phyloP scores from a whole-genome alignment of 345 rosid genomes.

The Populus davidiana region DNA sequence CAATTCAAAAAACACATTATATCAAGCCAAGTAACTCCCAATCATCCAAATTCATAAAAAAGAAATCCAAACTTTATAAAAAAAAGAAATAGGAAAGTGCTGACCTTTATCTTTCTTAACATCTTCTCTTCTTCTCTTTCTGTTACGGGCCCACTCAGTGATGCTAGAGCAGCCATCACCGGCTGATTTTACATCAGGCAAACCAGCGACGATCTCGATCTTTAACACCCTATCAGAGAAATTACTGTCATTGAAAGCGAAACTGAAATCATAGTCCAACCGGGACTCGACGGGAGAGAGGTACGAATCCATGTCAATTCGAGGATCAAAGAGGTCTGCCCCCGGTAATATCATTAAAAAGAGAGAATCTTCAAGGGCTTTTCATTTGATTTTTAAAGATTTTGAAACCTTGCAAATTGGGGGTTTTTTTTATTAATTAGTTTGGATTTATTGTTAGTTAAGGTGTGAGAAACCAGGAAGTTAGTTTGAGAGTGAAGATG shows the following conservation, averaged over 20 bases:
- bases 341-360: background rate
- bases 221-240: constrained; percentile 78
- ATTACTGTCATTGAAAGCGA: constrained; percentile 73
- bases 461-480: background rate
- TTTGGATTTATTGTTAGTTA: background rate
- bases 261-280: constrained; percentile 53
- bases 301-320: constrained; percentile 44
- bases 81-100: background rate
- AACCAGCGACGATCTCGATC: constrained; percentile 58
- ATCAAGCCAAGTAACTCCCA: background rate
- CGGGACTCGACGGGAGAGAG: constrained; percentile 27
- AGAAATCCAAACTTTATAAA: background rate
- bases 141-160: constrained; percentile 65
- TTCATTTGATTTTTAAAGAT: background rate
- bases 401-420: background rate
- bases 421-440: background rate
- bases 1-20: background rate
- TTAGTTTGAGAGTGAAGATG: background rate
- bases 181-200: constrained; percentile 39
- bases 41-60: background rate
- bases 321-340: constrained; percentile 44
- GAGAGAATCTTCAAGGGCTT: background rate
- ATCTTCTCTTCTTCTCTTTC: constrained; percentile 70
- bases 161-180: constrained; percentile 48
- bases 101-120: constrained; percentile 44